Evolutionary conservation across 306 rosid species (phyloP), one percentile per base, ranked within the genome.

Genomic region (Malus asiatica): DNA sequence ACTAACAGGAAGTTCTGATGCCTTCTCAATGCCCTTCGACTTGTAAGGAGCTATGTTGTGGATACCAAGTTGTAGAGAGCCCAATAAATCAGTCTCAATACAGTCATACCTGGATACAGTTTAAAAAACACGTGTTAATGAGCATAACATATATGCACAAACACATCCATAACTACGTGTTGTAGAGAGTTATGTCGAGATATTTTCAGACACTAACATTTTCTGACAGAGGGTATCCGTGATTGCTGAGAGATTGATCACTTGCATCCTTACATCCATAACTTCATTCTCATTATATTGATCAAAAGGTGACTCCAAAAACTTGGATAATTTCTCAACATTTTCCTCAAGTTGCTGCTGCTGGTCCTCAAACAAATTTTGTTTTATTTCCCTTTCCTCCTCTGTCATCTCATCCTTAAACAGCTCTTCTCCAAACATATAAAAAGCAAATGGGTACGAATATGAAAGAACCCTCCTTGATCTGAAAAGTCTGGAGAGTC

Each of bases 331-430:
- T 80, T 80, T 92, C 90, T 96, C 97, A 71, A 96, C 93, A 85
- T 92, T 96, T 81, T 62, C 88, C 84, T 96, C 99, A 61, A 96
- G 96, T 77, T 92, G 99, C 81, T 96, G 99, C 80, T 96, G 99
- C 83, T 96, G 99, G 83, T 90, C 98, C 87, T 96, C 99, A 81
- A 96, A 96, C 76, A 96, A 89, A 84, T 92, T 87, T 81, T 90
- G 92, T 76, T 90, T 96, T 61, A 90, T 90, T 79, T 88, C 93
- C 75, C 90, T 87, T 78, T 88, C 88, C 70, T 84, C 83, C 16
- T 77, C 80, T 57, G 89, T 32, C 98, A 90, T 89, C 83, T 89
- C 90, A 18, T 92, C 97, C 78, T 84, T 90, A 73, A 92, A 96
- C 62, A 95, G 85, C 84, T 92, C 98, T 60, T 91, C 98, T 71